These are phyloP conservation scores for Hapsidospora chrysogenum DNA, from an alignment of 495 filamentous ascomycete genomes.

Conservation along the genomic window DNA sequence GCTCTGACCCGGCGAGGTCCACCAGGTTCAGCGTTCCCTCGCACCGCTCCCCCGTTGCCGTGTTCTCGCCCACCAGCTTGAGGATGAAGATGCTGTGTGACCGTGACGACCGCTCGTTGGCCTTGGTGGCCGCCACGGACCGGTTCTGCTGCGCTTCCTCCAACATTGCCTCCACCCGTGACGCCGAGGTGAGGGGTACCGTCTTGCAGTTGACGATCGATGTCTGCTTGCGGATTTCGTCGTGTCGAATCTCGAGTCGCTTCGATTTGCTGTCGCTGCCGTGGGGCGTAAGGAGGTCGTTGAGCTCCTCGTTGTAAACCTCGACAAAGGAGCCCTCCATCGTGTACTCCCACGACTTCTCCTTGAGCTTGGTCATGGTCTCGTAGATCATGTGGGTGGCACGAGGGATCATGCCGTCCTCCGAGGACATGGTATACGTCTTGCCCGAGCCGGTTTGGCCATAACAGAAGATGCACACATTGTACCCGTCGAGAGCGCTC, in stretches of 20 bases:
- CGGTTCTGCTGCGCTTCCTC: constrained; percentile 65
- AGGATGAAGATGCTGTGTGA: constrained; percentile 96
- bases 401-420: constrained; percentile 89
- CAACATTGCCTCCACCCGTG: constrained; percentile 65
- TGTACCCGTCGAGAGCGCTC: constrained; percentile 91
- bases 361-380: constrained; percentile 60
- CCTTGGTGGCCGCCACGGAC: constrained; percentile 86
- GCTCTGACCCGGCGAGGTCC: constrained; percentile 85
- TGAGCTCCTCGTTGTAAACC: constrained; percentile 94
- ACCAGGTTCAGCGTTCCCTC: constrained; percentile 94
- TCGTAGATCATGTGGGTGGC: constrained; percentile 88
- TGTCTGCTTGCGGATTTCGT: constrained; percentile 64
- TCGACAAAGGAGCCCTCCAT: constrained; percentile 97
- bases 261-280: constrained; percentile 56
- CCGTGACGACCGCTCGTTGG: constrained; percentile 85
- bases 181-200: constrained; percentile 58
- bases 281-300: constrained; percentile 66
- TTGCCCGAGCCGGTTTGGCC: constrained; percentile 96
- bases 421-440: constrained; percentile 88
- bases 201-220: constrained; percentile 69
- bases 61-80: constrained; percentile 67
- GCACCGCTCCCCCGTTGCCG: constrained; percentile 63
- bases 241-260: constrained; percentile 86
- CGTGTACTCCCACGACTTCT: constrained; percentile 85
- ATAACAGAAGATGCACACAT: constrained; percentile 98